A percentile compares a stretch with the other conserved stretches of the same genome.
Evolutionary conservation across 1,139 yeast species (phyloP).

Genomic region (Pneumocystis carinii): DNA sequence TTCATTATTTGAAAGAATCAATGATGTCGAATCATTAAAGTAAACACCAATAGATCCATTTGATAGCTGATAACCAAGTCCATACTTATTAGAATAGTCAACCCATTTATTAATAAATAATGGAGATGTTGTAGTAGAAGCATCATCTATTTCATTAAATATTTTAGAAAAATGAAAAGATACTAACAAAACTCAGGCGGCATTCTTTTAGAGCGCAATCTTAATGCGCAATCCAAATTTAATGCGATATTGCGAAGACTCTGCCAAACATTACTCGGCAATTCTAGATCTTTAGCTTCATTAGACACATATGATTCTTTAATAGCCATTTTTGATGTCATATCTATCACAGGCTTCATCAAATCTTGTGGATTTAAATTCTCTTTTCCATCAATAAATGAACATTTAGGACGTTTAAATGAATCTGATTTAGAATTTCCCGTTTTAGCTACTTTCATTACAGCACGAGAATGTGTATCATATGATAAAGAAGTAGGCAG

Average conservation of each 20-base stretch:
- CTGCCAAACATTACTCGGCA: neutral
- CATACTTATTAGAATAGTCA: slow-evolving; percentile 89
- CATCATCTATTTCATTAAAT: neutral
- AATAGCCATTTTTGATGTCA: neutral
- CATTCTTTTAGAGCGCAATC: neutral
- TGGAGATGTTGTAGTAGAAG: neutral
- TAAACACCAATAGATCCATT: slow-evolving; percentile 87
- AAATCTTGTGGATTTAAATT: slow-evolving; percentile 8
- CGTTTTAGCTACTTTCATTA: neutral
- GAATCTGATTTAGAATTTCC: neutral
- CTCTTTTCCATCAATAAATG: neutral
- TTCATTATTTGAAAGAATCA: slow-evolving; percentile 52
- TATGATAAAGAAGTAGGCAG: slow-evolving; percentile 6
- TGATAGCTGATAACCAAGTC: slow-evolving; percentile 82
- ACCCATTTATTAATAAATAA: slow-evolving; percentile 85
- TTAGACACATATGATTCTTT: neutral
- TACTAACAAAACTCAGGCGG: neutral
- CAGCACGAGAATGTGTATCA: neutral
- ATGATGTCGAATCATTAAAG: slow-evolving; percentile 69
- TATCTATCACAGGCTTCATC: neutral
- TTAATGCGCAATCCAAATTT: neutral
- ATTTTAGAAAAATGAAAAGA: neutral
- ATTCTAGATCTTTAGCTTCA: neutral
- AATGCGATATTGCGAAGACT: neutral
- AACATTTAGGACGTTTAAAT: neutral